Percentiles rank a stretch among this genome's conserved stretches.
These are phyloP conservation scores for Candida dajiaensis DNA, from an alignment of 805 yeast species.

Conservation along the genomic window DNA sequence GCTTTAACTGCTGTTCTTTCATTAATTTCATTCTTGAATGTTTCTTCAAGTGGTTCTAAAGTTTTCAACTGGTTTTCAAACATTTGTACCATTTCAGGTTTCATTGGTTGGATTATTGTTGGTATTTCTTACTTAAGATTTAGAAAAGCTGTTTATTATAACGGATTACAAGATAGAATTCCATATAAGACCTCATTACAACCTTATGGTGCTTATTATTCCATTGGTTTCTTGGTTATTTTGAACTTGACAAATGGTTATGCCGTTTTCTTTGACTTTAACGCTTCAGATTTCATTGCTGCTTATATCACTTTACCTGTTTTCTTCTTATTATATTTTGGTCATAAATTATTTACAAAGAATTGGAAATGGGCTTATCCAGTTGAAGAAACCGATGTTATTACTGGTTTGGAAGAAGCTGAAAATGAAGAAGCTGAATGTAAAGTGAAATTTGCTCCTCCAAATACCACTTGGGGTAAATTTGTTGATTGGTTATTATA, in stretches of 20 bases:
- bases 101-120: slow-evolving; percentile 71
- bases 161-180: slow-evolving; percentile 47
- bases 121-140: slow-evolving; percentile 62
- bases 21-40: slow-evolving; percentile 64
- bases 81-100: slow-evolving; percentile 71
- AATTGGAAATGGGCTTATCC: slow-evolving; percentile 44
- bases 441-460: slow-evolving; percentile 9
- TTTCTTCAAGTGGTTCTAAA: slow-evolving; percentile 41
- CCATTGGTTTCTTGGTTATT: slow-evolving; percentile 43
- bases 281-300: slow-evolving; percentile 52
- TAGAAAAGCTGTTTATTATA: slow-evolving; percentile 55
- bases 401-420: slow-evolving; percentile 53
- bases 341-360: slow-evolving; percentile 46
- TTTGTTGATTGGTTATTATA: slow-evolving; percentile 20
- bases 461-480: slow-evolving; percentile 9
- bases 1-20: slow-evolving; percentile 37
- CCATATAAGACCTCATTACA: slow-evolving; percentile 52
- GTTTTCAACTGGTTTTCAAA: slow-evolving; percentile 70
- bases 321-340: slow-evolving; percentile 46
- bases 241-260: slow-evolving; percentile 68
- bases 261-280: slow-evolving; percentile 50
- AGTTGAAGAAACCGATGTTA: slow-evolving; percentile 52
- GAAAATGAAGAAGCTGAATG: slow-evolving; percentile 33
- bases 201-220: slow-evolving; percentile 53
- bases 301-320: slow-evolving; percentile 66